phyloP scores from a whole-genome alignment of 441 rosid genomes.

The Adansonia rubrostipa region DNA sequence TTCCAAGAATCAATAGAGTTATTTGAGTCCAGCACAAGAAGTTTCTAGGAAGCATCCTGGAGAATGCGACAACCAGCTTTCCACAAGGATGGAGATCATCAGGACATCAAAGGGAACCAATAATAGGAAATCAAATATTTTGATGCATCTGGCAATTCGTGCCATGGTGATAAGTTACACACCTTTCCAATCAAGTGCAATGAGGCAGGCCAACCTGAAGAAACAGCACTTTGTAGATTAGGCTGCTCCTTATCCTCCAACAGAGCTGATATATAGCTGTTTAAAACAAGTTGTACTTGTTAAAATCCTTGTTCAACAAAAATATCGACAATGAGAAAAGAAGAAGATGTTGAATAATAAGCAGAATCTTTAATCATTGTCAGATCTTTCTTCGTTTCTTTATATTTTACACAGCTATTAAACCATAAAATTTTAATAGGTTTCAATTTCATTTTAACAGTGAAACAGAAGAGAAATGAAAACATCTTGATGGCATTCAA shows the following conservation, averaged over 20 bases:
- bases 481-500: neutral
- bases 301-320: slow-evolving; percentile 10
- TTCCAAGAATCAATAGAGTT: neutral
- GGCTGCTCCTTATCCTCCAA: slow-evolving; percentile 58
- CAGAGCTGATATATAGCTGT: slow-evolving; percentile 89
- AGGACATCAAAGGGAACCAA: neutral
- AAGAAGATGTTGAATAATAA: slow-evolving; percentile 1
- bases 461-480: slow-evolving; percentile 20
- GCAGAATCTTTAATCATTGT: slow-evolving; percentile 2
- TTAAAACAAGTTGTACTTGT: slow-evolving; percentile 19
- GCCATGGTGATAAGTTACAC: slow-evolving; percentile 20
- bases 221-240: slow-evolving; percentile 65
- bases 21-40: neutral
- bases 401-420: neutral
- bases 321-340: slow-evolving; percentile 16
- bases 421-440: neutral
- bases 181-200: slow-evolving; percentile 98
- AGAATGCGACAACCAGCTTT: neutral
- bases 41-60: neutral
- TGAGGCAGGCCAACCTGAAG: slow-evolving; percentile 95
- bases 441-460: neutral
- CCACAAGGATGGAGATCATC: neutral
- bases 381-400: slow-evolving; percentile 1
- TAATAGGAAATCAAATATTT: neutral
- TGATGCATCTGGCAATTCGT: slow-evolving; percentile 9